These are phyloP conservation scores for Cladobotryum protrusum DNA, from an alignment of 2,329 filamentous ascomycete species.

Conservation along the genomic window DNA sequence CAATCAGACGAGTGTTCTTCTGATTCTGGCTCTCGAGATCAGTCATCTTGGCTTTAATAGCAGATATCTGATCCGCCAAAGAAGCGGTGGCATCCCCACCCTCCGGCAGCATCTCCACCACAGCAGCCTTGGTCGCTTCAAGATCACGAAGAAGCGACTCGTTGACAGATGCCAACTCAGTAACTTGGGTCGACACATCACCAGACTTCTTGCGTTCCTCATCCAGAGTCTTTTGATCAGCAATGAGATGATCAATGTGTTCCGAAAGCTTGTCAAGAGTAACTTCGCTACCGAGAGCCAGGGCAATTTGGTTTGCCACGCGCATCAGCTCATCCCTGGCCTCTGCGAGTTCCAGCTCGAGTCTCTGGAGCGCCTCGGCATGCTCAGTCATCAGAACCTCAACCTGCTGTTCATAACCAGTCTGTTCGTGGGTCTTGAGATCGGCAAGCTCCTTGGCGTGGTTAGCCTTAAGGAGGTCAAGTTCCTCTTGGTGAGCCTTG, in stretches of 20 bases:
- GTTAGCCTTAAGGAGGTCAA: slow-evolving; percentile 43
- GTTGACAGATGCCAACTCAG: slow-evolving; percentile 52
- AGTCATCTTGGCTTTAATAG: slow-evolving; percentile 59
- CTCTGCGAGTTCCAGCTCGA: slow-evolving; percentile 58
- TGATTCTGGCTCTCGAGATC: slow-evolving; percentile 66
- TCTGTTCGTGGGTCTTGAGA: slow-evolving; percentile 43
- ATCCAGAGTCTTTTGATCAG: slow-evolving; percentile 53
- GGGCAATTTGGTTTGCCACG: slow-evolving; percentile 57
- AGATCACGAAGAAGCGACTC: slow-evolving; percentile 56
- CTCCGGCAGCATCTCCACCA: slow-evolving; percentile 48
- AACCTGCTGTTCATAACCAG: slow-evolving; percentile 52
- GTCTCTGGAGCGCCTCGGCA: slow-evolving; percentile 45
- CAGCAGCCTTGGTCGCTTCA: slow-evolving; percentile 50
- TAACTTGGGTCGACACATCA: slow-evolving; percentile 50
- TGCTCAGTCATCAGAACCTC: slow-evolving; percentile 55
- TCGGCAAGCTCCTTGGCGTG: slow-evolving; percentile 47
- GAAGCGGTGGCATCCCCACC: slow-evolving; percentile 31
- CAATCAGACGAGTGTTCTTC: slow-evolving; percentile 86
- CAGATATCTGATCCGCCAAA: slow-evolving; percentile 50
- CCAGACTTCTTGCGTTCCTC: slow-evolving; percentile 53
- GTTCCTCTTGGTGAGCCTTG: slow-evolving; percentile 45
- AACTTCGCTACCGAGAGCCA: slow-evolving; percentile 54
- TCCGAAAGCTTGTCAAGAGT: slow-evolving; percentile 63
- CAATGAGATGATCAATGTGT: slow-evolving; percentile 51
- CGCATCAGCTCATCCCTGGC: slow-evolving; percentile 62